These are phyloP conservation scores for Yamadazyma blattariae DNA, from an alignment of 1,139 yeast species.

Conservation along the genomic window DNA sequence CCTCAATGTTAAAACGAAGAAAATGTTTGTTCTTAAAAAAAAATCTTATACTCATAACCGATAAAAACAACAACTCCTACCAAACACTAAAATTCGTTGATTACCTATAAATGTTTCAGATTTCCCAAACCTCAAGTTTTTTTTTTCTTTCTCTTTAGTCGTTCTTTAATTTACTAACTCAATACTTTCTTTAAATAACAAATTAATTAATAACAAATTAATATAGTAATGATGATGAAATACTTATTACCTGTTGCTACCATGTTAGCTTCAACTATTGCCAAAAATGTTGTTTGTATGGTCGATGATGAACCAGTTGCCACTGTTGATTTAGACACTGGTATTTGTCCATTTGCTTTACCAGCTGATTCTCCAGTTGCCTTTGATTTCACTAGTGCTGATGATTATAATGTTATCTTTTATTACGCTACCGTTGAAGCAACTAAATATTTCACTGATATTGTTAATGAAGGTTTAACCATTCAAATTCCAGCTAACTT, in stretches of 20 bases:
- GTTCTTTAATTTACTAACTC: constrained; percentile 6
- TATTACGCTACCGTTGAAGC: constrained; percentile 29
- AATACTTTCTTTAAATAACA: constrained; percentile 6
- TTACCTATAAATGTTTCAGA: too few species aligned
- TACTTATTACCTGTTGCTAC: constrained; percentile 14
- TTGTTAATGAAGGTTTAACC: constrained; percentile 31
- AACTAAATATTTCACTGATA: constrained; percentile 32
- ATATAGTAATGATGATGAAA: constrained; percentile 8
- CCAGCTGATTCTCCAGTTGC: constrained; percentile 28
- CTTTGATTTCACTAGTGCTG: constrained; percentile 24
- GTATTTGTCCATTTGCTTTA: constrained; percentile 36
- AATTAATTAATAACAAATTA: background rate
- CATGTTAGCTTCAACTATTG: constrained; percentile 12
- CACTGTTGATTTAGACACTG: constrained; percentile 41
- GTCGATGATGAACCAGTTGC: constrained; percentile 31
- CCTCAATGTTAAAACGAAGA: too few species aligned
- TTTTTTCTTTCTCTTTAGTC: too few species aligned
- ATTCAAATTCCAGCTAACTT: constrained; percentile 32
- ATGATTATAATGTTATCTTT: constrained; percentile 34
- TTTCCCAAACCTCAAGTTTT: too few species aligned
- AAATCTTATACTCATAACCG: too few species aligned
- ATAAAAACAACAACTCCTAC: too few species aligned
- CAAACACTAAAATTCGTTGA: too few species aligned
- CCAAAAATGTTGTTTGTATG: constrained; percentile 32
- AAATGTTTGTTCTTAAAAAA: too few species aligned